A percentile compares a stretch with the other conserved stretches of the same genome.
phyloP scores from a whole-genome alignment of 2,329 filamentous ascomycete species.

The Ascochyta viciae-villosae region DNA sequence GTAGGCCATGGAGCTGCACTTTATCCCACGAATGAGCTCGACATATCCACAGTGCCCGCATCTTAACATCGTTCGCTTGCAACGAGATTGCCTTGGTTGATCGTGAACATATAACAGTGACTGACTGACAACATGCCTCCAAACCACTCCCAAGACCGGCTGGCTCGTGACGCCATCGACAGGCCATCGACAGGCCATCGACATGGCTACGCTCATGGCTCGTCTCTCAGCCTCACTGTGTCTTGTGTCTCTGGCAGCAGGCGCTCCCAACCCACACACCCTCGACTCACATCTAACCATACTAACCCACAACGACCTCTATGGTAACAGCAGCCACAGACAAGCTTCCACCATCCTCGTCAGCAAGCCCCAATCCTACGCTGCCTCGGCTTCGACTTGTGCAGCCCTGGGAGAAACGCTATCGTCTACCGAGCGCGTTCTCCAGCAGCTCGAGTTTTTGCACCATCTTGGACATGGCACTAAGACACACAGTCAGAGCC shows the following conservation, averaged over 20 bases:
- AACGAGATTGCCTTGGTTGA: not conserved
- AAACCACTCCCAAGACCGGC: not conserved
- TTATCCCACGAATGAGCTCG: conserved; percentile 15
- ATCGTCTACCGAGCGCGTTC: conserved; percentile 23
- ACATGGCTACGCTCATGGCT: conserved; percentile 22
- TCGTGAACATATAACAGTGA: not conserved
- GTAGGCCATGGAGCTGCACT: conserved; percentile 1
- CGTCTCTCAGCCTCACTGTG: conserved; percentile 9
- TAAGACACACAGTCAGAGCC: conserved; percentile 13
- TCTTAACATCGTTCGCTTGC: not conserved
- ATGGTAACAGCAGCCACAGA: conserved; percentile 31
- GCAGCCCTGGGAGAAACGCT: conserved; percentile 29
- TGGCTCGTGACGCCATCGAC: conserved; percentile 1
- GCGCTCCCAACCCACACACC: conserved; percentile 29
- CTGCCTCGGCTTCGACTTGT: conserved; percentile 24
- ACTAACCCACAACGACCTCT: conserved; percentile 39
- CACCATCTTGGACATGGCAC: conserved; percentile 29
- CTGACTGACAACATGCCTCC: not conserved
- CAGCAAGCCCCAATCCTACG: conserved; percentile 17
- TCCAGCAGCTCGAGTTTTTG: conserved; percentile 24
- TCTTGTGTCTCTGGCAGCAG: conserved; percentile 17
- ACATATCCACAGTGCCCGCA: not conserved
- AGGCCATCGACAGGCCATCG: conserved; percentile 12
- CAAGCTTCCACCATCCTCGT: conserved; percentile 28
- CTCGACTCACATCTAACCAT: conserved; percentile 40